Evolutionary conservation across 2,329 filamentous ascomycete species (phyloP), one percentile per base, ranked within the genome.

Genomic region (Coniosporium tulheliwenetii): DNA sequence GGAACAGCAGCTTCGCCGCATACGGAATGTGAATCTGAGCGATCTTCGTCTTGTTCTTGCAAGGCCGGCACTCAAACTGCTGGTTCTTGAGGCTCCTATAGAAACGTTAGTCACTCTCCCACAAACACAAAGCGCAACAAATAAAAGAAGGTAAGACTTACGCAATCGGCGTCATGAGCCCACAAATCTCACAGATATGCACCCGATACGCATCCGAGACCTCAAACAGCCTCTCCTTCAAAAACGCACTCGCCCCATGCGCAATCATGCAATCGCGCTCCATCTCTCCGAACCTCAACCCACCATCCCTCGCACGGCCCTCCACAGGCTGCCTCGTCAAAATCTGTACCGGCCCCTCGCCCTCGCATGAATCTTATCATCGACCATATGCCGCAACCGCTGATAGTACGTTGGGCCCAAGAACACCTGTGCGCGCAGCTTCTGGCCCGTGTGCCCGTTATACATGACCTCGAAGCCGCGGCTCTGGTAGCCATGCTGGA

Each of bases 191-290:
- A 67, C 91, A 98, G 55, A 98, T 82, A 63, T 98, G 91, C 44
- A 98, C 91, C 61, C 87, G 75, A 74, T 96, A 98, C 32, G 91
- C 89, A 67, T 98, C 91, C 40, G 85, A 94, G 39, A 98, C 91
- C 60, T 96, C 89, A 55, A 98, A 95, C 43, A 98, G 66, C 54
- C 91, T 78, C 70, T 98, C 91, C 67, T 98, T 98, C 57, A 98
- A 66, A 74, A 98, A 98, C 1, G 87, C 81, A 41, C 85, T 89
- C 3, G 93, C 91, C 58, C 91, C 91, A 60, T 98, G 93, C n/a
- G 93, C 86, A 69, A 98, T 98, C 91, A 98, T 98, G 62, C 91
- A 98, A 76, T 98, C 93, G 68, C 93, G 89, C 66, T 98, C 93
- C 91, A 98, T 98, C 71, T 98, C 91, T 79, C 91, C 91, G 77